phyloP scores from a whole-genome alignment of 202 grass and related monocot genomes.

The Zoysia matrella region DNA sequence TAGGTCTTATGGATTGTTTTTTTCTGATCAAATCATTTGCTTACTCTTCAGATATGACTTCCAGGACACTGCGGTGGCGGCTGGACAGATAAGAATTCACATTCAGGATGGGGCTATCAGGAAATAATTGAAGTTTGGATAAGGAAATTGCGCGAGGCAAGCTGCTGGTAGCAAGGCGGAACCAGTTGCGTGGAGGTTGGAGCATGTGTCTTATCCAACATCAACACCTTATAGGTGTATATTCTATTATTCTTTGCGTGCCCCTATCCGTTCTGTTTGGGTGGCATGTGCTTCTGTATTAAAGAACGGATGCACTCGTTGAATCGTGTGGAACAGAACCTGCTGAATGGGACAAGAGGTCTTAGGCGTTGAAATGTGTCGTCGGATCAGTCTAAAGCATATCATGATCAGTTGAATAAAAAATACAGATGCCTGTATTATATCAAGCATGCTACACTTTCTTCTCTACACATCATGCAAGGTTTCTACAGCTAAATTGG shows the following conservation, averaged over 20 bases:
- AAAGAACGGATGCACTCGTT: conserved; percentile 23
- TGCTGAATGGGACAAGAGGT: conserved; percentile 19
- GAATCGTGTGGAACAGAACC: conserved; percentile 25
- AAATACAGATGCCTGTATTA: neutral
- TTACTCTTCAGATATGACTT: conserved; percentile 6
- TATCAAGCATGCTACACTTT: neutral
- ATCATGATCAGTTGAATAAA: conserved; percentile 27
- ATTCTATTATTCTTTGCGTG: conserved; percentile 14
- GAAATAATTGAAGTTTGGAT: conserved; percentile 38
- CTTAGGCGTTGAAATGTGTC: conserved; percentile 51
- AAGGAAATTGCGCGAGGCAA: conserved; percentile 64
- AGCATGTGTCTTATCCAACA: conserved; percentile 36
- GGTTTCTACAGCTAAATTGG: neutral
- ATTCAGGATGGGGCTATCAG: conserved; percentile 25
- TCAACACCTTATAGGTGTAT: conserved; percentile 6
- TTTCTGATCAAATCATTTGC: neutral
- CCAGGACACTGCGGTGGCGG: neutral
- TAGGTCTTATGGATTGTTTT: neutral
- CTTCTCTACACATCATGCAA: neutral
- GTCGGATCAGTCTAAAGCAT: conserved; percentile 15
- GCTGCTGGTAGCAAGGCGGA: conserved; percentile 17
- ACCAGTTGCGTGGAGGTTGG: conserved; percentile 24
- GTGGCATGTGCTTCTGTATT: conserved; percentile 29
- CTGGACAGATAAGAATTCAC: conserved; percentile 32
- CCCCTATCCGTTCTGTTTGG: neutral